These are phyloP conservation scores for Boletus speciosus DNA, from an alignment of 768 basidiomycete species.

Conservation along the genomic window DNA sequence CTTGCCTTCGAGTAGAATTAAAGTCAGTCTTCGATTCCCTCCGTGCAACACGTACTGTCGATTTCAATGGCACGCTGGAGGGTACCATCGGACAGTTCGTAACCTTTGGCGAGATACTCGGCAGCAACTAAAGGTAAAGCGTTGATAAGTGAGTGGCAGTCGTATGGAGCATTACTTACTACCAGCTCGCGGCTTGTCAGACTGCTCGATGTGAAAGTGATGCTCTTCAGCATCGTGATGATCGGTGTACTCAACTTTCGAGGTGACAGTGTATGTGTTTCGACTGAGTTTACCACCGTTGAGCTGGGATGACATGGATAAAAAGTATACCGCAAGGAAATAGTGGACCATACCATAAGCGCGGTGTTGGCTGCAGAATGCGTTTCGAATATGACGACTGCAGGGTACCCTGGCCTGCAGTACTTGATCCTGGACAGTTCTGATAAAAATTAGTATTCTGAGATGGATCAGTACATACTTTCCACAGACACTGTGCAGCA, in stretches of 20 bases:
- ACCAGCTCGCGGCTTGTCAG: constrained; percentile 87
- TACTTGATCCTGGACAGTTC: constrained; percentile 49
- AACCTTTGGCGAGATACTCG: constrained; percentile 91
- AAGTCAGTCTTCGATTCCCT: neutral
- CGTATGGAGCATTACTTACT: constrained; percentile 43
- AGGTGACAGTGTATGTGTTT: constrained; percentile 62
- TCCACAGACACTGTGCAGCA: constrained; percentile 72
- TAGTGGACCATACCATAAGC: constrained; percentile 54
- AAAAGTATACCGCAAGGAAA: accelerated
- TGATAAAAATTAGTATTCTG: neutral
- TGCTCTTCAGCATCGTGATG: constrained; percentile 42
- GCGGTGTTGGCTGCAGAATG: constrained; percentile 81
- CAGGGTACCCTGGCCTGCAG: constrained; percentile 50
- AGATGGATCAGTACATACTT: constrained; percentile 43
- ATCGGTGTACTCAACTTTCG: constrained; percentile 60
- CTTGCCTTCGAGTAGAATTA: constrained; percentile 43
- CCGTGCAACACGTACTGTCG: constrained; percentile 46
- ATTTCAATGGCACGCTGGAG: constrained; percentile 78
- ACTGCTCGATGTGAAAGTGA: constrained; percentile 57
- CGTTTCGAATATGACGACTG: constrained; percentile 82
- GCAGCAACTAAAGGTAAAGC: constrained; percentile 61
- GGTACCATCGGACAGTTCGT: constrained; percentile 72
- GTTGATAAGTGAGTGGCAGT: neutral
- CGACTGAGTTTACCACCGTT: constrained; percentile 79
- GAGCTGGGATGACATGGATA: constrained; percentile 39